Conservation (phyloP, 441 rosid genomes). For the Geranium incanum region DNA sequence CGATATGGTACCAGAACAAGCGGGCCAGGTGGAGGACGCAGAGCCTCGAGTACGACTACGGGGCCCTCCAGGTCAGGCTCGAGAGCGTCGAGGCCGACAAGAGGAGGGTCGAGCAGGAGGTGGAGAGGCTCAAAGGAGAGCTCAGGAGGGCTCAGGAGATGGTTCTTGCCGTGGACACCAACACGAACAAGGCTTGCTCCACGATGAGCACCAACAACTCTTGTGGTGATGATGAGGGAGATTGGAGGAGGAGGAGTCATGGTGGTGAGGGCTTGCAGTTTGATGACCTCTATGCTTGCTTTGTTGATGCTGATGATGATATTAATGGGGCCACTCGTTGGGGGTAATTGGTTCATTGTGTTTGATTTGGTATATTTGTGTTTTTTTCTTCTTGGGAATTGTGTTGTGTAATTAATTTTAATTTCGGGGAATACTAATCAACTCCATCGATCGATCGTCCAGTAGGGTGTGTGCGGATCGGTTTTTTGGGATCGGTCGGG, state of each 20-base stretch:
- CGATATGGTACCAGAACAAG: constrained; percentile 91
- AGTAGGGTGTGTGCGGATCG: no score
- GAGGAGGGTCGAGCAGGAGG: constrained; percentile 48
- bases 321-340: background rate
- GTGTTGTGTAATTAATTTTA: background rate
- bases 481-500: no score
- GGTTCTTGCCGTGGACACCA: constrained; percentile 16
- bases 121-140: constrained; percentile 50
- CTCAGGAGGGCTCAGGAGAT: constrained; percentile 40
- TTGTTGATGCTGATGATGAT: constrained; percentile 26
- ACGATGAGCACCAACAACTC: constrained; percentile 18
- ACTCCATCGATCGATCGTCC: no score
- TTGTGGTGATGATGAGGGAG: constrained; percentile 21
- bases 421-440: no score
- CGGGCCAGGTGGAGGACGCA: constrained; percentile 83
- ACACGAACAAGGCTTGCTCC: constrained; percentile 12
- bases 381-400: no score
- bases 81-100: constrained; percentile 45
- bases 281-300: constrained; percentile 61
- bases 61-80: constrained; percentile 44
- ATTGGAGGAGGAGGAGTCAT: background rate
- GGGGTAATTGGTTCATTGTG: no score
- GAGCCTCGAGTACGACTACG: constrained; percentile 55
- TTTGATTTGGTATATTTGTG: no score
- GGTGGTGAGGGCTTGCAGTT: constrained; percentile 36